A percentile compares a stretch with the other conserved stretches of the same genome.
Evolutionary conservation across 345 rosid genomes (phyloP).

Genomic region (Lepidium didymum): DNA sequence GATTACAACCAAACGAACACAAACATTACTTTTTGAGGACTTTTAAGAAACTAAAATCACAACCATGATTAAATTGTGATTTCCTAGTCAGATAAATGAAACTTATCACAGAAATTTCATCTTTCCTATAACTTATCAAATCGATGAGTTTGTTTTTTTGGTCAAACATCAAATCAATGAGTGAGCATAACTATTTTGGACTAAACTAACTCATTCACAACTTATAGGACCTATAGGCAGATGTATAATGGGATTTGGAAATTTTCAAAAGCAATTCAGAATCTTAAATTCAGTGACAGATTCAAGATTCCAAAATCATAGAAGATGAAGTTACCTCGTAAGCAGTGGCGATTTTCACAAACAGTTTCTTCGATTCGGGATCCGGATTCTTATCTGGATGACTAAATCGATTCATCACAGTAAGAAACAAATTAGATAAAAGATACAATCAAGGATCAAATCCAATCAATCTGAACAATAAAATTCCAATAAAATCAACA

Average conservation of each 20-base stretch:
- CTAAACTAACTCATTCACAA: neutral
- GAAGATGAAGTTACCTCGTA: constrained; percentile 57
- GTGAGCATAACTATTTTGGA: neutral
- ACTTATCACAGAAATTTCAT: neutral
- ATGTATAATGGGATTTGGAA: neutral
- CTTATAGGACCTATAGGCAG: neutral
- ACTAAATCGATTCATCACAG: constrained; percentile 27
- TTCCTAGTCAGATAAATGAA: neutral
- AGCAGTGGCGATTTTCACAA: constrained; percentile 94
- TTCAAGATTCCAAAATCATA: neutral
- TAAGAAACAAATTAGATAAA: neutral
- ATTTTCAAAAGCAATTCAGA: neutral
- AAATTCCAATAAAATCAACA: neutral
- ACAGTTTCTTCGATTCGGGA: constrained; percentile 83
- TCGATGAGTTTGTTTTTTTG: no score
- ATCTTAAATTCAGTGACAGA: neutral
- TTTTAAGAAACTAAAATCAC: neutral
- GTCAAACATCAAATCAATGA: neutral
- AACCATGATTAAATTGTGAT: neutral
- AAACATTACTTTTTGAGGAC: neutral
- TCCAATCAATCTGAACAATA: neutral
- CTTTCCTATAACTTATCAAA: neutral
- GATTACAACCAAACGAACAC: neutral
- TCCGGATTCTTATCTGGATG: constrained; percentile 98
- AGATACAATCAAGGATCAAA: neutral